phyloP scores from a whole-genome alignment of 2,329 filamentous ascomycete genomes.

The Xylaria multiplex region DNA sequence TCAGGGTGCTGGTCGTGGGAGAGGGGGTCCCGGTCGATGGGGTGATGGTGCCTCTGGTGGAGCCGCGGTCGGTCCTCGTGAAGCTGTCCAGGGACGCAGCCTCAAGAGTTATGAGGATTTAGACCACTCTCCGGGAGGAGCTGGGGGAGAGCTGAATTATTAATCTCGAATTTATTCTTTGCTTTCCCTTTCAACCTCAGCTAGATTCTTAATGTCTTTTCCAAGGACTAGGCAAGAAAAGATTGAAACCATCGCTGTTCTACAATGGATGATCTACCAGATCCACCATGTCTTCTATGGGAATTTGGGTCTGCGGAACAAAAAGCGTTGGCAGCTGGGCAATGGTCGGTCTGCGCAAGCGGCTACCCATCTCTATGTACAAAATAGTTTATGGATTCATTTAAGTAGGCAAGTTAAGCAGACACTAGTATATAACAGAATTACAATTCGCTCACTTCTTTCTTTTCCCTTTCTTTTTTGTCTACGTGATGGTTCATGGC shows the following conservation, averaged over 20 bases:
- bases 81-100: conserved; percentile 91
- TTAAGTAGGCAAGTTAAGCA: conserved; percentile 16
- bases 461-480: background rate
- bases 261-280: conserved; percentile 16
- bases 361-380: conserved; percentile 27
- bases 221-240: background rate
- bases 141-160: conserved; percentile 89
- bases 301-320: conserved; percentile 4
- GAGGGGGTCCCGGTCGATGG: conserved; percentile 68
- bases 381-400: conserved; percentile 32
- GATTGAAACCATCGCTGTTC: conserved; percentile 1
- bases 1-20: conserved; percentile 63
- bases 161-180: conserved; percentile 53
- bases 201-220: conserved; percentile 8
- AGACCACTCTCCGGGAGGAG: conserved; percentile 81
- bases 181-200: conserved; percentile 10
- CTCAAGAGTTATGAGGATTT: conserved; percentile 98
- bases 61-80: conserved; percentile 82
- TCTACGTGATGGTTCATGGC: background rate
- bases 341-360: background rate
- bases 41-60: conserved; percentile 80
- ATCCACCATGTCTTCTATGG: conserved; percentile 7
- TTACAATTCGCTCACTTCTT: background rate
- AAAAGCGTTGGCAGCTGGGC: background rate
- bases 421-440: conserved; percentile 30